phyloP scores from a whole-genome alignment of 352 stramenopile genomes.

The Pythium sp. region DNA sequence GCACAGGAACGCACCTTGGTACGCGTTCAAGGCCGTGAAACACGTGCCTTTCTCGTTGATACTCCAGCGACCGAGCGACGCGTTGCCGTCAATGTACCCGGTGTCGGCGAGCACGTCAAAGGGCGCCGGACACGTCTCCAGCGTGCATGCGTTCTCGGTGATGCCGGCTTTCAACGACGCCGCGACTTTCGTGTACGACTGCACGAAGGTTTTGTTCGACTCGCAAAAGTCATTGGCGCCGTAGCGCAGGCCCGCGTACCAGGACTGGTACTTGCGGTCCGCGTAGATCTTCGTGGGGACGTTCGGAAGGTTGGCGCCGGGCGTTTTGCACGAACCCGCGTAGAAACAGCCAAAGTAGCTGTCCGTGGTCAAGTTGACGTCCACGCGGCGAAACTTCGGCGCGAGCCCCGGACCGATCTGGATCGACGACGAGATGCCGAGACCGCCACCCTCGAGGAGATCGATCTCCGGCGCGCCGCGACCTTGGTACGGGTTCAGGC shows the following conservation, averaged over 20 bases:
- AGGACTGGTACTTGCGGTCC: constrained; percentile 35
- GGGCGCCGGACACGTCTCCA: constrained; percentile 43
- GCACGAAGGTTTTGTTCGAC: constrained; percentile 24
- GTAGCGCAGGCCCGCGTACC: constrained; percentile 62
- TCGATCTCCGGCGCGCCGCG: constrained; percentile 95
- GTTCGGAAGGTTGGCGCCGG: constrained; percentile 52
- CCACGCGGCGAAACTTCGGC: constrained; percentile 39
- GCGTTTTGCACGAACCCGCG: constrained; percentile 34
- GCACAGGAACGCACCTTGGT: constrained; percentile 61
- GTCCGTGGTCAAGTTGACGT: constrained; percentile 29
- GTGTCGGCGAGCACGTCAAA: constrained; percentile 56
- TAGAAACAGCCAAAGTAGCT: constrained; percentile 41
- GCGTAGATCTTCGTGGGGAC: constrained; percentile 47
- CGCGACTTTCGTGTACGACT: constrained; percentile 43
- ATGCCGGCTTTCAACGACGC: constrained; percentile 47
- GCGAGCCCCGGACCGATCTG: constrained; percentile 68
- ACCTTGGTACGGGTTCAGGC: constrained; percentile 86
- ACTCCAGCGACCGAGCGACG: constrained; percentile 44
- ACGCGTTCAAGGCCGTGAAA: constrained; percentile 58
- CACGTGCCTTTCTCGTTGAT: constrained; percentile 70
- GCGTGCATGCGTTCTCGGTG: constrained; percentile 41
- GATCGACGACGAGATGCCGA: constrained; percentile 70
- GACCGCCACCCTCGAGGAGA: constrained; percentile 87
- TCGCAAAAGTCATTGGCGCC: constrained; percentile 54
- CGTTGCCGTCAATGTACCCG: constrained; percentile 46